Evolutionary conservation across 2,329 filamentous ascomycete species (phyloP), one percentile per base, ranked within the genome.

Genomic region (Ilyonectria sp.): DNA sequence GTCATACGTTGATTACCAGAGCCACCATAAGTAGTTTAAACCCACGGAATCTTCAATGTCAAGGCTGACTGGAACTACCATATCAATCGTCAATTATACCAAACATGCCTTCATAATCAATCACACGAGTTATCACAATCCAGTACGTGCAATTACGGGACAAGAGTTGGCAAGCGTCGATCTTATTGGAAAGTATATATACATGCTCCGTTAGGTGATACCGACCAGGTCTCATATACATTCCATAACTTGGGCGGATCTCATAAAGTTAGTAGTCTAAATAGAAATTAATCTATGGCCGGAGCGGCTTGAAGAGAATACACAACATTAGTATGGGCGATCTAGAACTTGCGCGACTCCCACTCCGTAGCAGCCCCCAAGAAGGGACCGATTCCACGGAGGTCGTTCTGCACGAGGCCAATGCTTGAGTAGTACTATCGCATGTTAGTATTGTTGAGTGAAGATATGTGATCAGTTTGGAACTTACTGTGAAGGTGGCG

Each of bases 401-500:
- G 69, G 59, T 78, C 76, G 31, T 78, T 75, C 17, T 73, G 67
- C 4, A 77, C 71, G 11, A 75, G 26, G 1, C 65, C 68, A 50
- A 78, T 76, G 55, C 66, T 69, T 0, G 76, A 72, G 46, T 78
- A 78, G 21, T 78, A 78, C 76, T 78, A 21, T 1, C 7, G 37
- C 6, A 53, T 1, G 46, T 73, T 4, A 37, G 52, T 19, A 6
- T 17, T 2, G 6, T 31, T 10, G 11, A 2, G 1, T 3, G 23
- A 6, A 15, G 2, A 4, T 9, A 2, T 17, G 0, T 2, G 5
- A 3, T 4, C 4, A 4, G 5, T 8, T 21, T 7, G 1, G 4
- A 52, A 53, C 79, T 77, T 72, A 87, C 85, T 76, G 86, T 82
- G 69, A 86, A 89, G 9, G 80, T 82, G 3, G 82, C 86, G 68